phyloP scores from a whole-genome alignment of 371 early-diverging fungal species.

The Amoeboaphelidium occidentale region DNA sequence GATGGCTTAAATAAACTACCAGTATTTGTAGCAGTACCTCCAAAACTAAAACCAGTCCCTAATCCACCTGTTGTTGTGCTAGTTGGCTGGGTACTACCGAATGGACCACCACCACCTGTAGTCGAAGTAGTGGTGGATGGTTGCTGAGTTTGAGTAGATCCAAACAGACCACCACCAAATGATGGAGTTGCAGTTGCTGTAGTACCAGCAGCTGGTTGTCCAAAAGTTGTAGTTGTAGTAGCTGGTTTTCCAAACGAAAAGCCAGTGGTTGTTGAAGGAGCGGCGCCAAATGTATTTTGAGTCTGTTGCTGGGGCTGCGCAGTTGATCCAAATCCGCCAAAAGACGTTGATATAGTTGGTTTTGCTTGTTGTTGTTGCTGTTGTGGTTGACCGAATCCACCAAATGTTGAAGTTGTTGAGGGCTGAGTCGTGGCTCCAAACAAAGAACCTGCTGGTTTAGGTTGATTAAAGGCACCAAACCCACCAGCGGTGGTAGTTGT shows the following conservation, averaged over 20 bases:
- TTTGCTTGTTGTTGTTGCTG: no score
- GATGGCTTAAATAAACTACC: neutral
- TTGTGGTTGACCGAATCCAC: no score
- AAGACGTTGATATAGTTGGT: no score
- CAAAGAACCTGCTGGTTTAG: conserved; percentile 5
- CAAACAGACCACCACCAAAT: conserved; percentile 1
- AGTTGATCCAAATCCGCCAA: no score
- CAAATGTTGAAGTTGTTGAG: no score
- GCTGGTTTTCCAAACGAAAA: no score
- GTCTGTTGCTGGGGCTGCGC: no score
- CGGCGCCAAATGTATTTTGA: no score
- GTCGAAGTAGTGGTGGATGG: conserved; percentile 11
- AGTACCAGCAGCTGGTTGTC: neutral
- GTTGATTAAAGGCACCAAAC: neutral
- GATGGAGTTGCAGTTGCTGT: conserved; percentile 4
- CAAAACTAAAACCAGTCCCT: neutral
- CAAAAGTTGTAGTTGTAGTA: neutral
- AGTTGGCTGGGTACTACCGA: conserved; percentile 9
- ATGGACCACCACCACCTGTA: conserved; percentile 17
- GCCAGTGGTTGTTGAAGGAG: no score
- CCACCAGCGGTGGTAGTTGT: conserved; percentile 3
- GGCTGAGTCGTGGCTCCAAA: conserved; percentile 2
- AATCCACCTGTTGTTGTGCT: neutral
- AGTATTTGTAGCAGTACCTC: neutral
- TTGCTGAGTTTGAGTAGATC: conserved; percentile 1